Percentiles rank a stretch among this genome's conserved stretches.
These are phyloP conservation scores for Tetrapisispora arboricola DNA, from an alignment of 805 yeast species.

Conservation along the genomic window DNA sequence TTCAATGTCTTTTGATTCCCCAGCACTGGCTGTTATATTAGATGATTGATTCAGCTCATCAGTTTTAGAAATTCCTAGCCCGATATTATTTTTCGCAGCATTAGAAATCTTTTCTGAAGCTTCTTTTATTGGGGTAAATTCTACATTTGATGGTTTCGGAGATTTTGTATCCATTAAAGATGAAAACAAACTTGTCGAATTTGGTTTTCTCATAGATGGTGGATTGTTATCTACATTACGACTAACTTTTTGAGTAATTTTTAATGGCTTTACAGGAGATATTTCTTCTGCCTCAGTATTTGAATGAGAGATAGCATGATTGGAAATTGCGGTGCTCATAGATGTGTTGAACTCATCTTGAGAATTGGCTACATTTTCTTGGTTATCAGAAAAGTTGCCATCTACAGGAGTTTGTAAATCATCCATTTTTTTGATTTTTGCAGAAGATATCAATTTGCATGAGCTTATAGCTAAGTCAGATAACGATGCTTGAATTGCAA, in stretches of 20 bases:
- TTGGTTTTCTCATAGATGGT: conserved; percentile 16
- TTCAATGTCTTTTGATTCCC: background rate
- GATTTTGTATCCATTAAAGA: conserved; percentile 12
- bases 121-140: background rate
- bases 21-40: too few relatives aligned
- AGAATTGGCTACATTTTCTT: background rate
- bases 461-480: conserved; percentile 61
- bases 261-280: conserved; percentile 56
- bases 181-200: conserved; percentile 19
- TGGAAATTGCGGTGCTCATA: background rate
- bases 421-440: conserved; percentile 6
- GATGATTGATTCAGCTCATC: too few relatives aligned
- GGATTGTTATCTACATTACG: background rate
- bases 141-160: background rate
- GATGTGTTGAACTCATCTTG: background rate
- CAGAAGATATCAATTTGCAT: conserved; percentile 41
- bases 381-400: background rate
- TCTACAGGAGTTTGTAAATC: background rate
- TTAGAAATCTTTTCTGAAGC: background rate
- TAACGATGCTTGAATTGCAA: conserved; percentile 64
- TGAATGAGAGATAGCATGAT: background rate
- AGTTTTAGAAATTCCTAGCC: background rate
- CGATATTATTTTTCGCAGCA: background rate
- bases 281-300: conserved; percentile 9
- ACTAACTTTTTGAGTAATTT: conserved; percentile 47